These are phyloP conservation scores for Knufia fluminis DNA, from an alignment of 2,329 filamentous ascomycete species.

Conservation along the genomic window DNA sequence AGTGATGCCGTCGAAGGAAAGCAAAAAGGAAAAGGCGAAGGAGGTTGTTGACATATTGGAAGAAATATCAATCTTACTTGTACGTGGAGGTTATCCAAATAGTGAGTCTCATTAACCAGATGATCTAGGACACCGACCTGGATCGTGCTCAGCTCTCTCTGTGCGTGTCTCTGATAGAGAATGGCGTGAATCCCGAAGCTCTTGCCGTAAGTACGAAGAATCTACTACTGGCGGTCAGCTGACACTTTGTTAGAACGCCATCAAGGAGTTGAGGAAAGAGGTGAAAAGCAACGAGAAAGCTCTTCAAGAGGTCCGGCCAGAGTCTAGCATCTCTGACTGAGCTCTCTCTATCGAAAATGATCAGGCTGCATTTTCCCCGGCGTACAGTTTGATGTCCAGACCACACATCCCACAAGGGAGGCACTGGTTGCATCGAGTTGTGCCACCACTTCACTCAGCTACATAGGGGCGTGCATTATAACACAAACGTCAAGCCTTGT, in stretches of 20 bases:
- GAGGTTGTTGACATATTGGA: conserved; percentile 44
- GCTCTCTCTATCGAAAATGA: neutral
- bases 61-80: conserved; percentile 41
- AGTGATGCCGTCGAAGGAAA: conserved; percentile 34
- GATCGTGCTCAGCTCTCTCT: conserved; percentile 85
- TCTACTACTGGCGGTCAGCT: conserved; percentile 4
- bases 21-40: conserved; percentile 41
- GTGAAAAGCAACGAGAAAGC: neutral
- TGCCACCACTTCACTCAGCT: too few relatives aligned
- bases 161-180: conserved; percentile 94
- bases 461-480: too few relatives aligned
- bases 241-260: conserved; percentile 29
- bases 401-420: neutral
- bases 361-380: neutral
- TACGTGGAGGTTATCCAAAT: conserved; percentile 22
- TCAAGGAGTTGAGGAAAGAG: conserved; percentile 38
- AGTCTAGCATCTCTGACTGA: conserved; percentile 18
- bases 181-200: conserved; percentile 91
- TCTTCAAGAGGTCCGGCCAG: conserved; percentile 23
- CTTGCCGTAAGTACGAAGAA: conserved; percentile 60
- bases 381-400: neutral
- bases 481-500: too few relatives aligned
- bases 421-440: too few relatives aligned
- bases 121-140: conserved; percentile 73
- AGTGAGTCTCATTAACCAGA: neutral